Conservation (phyloP, 1,139 yeast genomes). For the Hemisphaericaspora xylofermentans region DNA sequence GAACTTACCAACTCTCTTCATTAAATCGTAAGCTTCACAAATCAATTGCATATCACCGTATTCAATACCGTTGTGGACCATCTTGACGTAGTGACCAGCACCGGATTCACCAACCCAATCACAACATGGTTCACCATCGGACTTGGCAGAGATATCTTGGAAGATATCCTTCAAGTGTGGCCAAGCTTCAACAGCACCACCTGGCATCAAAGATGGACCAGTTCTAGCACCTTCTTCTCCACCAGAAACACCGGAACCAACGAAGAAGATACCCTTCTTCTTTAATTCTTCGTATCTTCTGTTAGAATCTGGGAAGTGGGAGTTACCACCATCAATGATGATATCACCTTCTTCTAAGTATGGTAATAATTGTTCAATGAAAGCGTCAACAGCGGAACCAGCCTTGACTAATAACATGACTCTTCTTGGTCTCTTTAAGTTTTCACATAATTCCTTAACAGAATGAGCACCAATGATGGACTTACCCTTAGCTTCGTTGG, state of each 20-base stretch:
- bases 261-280: constrained; percentile 84
- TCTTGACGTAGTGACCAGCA: constrained; percentile 98
- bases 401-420: constrained; percentile 94
- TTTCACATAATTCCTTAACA: constrained; percentile 79
- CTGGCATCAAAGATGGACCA: constrained; percentile 99
- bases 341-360: constrained; percentile 95
- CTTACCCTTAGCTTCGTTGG: constrained; percentile 94
- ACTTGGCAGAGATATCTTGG: constrained; percentile 94
- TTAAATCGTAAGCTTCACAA: constrained; percentile 93
- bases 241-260: constrained; percentile 99
- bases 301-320: constrained; percentile 98
- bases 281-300: constrained; percentile 92
- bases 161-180: constrained; percentile 95
- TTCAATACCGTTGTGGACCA: constrained; percentile 99
- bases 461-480: constrained; percentile 95
- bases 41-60: constrained; percentile 99
- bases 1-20: constrained; percentile 93
- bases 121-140: constrained; percentile 99
- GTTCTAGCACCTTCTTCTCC: constrained; percentile 99
- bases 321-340: constrained; percentile 99
- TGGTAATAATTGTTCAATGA: constrained; percentile 86
- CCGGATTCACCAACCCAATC: constrained; percentile 99
- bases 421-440: constrained; percentile 97
- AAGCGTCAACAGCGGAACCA: constrained; percentile 90
- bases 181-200: constrained; percentile 98